Percentiles rank a stretch among this genome's conserved stretches.
Conservation (phyloP, 2,329 filamentous ascomycete genomes). For the Fusarium scirpi region DNA sequence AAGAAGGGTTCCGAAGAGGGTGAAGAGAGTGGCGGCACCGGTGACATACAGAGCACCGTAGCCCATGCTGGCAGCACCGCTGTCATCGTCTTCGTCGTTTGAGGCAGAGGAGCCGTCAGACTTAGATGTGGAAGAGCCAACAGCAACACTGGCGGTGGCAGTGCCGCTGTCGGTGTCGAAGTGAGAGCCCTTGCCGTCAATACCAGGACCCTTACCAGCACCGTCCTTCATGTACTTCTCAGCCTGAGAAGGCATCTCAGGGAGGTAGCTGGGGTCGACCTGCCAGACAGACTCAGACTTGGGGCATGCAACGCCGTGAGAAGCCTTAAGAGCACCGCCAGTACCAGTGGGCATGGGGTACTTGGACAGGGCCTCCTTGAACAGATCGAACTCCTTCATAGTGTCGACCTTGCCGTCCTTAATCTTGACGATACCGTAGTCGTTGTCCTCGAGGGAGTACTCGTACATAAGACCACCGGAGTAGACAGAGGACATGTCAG, state of each 20-base stretch:
- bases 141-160: constrained; percentile 57
- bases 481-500: constrained; percentile 88
- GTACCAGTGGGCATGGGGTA: constrained; percentile 64
- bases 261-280: constrained; percentile 62
- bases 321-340: constrained; percentile 63
- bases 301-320: constrained; percentile 63
- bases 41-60: constrained; percentile 53
- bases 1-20: constrained; percentile 55
- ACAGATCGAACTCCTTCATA: constrained; percentile 69
- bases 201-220: constrained; percentile 66
- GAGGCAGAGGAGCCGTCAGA: constrained; percentile 18
- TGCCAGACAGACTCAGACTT: constrained; percentile 63
- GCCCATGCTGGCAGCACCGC: constrained; percentile 48
- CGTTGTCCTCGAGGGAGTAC: constrained; percentile 83
- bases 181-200: constrained; percentile 66
- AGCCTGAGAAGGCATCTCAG: constrained; percentile 64
- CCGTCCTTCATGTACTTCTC: constrained; percentile 66
- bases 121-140: constrained; percentile 50
- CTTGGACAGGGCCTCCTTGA: constrained; percentile 61
- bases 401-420: constrained; percentile 66
- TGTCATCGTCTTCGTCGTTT: constrained; percentile 48
- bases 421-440: constrained; percentile 83
- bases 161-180: constrained; percentile 60
- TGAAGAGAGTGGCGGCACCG: constrained; percentile 52
- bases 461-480: constrained; percentile 97